Conservation (phyloP, 129 eudicot species). For the carrot (Daucus carota) region DNA sequence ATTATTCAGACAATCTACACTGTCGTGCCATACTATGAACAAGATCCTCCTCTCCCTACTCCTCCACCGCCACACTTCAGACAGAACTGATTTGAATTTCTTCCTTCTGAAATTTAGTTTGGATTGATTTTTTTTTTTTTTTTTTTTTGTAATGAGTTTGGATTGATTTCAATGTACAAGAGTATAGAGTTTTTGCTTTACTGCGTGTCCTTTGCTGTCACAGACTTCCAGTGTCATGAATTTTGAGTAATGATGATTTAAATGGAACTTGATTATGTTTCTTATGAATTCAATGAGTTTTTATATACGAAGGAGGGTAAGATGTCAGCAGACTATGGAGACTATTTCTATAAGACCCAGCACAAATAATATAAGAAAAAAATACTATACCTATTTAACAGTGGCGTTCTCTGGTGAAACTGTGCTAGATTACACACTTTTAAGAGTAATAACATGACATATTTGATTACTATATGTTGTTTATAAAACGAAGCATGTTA, state of each 20-base stretch:
- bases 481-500: not conserved
- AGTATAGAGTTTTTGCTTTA: not conserved
- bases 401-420: not conserved
- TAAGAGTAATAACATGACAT: not conserved
- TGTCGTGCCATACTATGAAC: conserved; percentile 19
- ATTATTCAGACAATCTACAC: conserved; percentile 42
- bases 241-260: not conserved
- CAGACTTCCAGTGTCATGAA: not conserved
- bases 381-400: no score
- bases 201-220: not conserved
- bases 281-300: not conserved
- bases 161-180: not conserved
- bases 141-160: no score
- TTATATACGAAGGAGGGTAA: not conserved
- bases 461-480: not conserved
- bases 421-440: not conserved
- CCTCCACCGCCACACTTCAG: not conserved
- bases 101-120: not conserved
- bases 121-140: not conserved
- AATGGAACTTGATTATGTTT: not conserved
- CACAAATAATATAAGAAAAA: no score
- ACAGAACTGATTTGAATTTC: not conserved
- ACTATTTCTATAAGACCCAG: no score
- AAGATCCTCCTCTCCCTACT: not conserved
- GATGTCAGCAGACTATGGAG: no score